Base-by-base conservation (phyloP, 306 rosid species). In the Acacia acuminata region DNA sequence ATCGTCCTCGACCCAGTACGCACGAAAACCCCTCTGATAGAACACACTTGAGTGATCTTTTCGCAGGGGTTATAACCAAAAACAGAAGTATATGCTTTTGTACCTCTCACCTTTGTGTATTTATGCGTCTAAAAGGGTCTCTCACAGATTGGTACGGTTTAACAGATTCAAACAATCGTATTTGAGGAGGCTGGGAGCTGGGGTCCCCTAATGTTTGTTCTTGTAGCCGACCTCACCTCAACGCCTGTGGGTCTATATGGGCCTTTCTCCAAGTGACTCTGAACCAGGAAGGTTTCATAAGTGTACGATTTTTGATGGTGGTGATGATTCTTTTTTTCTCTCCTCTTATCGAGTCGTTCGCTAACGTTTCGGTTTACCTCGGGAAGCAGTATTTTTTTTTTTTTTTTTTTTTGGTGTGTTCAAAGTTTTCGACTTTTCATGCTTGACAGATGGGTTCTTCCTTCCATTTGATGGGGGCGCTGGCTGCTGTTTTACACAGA, bases 361-460 rank as follows among this genome's bases (percentile, higher is more conserved):
- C 67, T 13, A 30, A 27, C 38, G n/a, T 15, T 64, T 14, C 20
- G 42, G 70, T 27, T 75, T 66, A 12, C 82, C 38, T 69, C 48
- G 81, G 67, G 63, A 79, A 61, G 51, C 74, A 51, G 81, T 48
- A 3, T 6, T 38, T 38, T 38, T 78, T 64, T 36, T n/a, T 36
- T 9, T 42, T 3, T 3, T 14, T 70, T 36, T 20, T 25, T 27
- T 32, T 44, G n/a, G 3, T 3, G 43, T n/a, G 78, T 83, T 53
- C 86, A 76, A 81, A 76, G 88, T 79, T 84, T 80, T 72, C 34
- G 44, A 58, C 79, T 73, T 22, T 19, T 44, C 58, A 45, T 53
- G 67, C 45, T 61, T 61, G 83, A 50, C 68, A 14, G 81, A 68
- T 13, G 55, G 47, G 20, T 68, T 19, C 10, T 68, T 19, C 48